Conservation (phyloP, 352 stramenopile species). For the Phytophthora aleatoria region DNA sequence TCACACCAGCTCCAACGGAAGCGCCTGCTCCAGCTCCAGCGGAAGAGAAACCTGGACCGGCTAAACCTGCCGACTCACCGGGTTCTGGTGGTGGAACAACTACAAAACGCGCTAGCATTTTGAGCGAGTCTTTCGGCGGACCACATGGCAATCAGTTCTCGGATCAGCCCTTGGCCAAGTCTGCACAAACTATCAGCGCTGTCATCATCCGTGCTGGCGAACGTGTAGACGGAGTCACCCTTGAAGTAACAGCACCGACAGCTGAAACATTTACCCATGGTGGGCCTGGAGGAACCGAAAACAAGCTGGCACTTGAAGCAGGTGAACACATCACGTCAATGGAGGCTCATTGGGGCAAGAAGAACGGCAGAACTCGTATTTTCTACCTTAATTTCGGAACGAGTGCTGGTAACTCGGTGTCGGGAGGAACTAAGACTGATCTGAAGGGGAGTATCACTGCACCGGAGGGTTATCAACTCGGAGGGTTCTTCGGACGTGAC, state of each 20-base stretch:
- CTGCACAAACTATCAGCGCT: slow-evolving; percentile 22
- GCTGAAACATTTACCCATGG: slow-evolving; percentile 24
- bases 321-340: slow-evolving; percentile 34
- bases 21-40: slow-evolving; percentile 1
- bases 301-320: slow-evolving; percentile 15
- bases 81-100: neutral
- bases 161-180: slow-evolving; percentile 29
- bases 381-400: slow-evolving; percentile 36
- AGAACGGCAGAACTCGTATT: slow-evolving; percentile 19
- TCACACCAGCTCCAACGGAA: slow-evolving; percentile 26
- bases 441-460: slow-evolving; percentile 18
- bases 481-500: slow-evolving; percentile 19
- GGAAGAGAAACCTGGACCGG: neutral
- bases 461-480: slow-evolving; percentile 30
- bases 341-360: slow-evolving; percentile 35
- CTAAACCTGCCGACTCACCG: neutral
- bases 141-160: slow-evolving; percentile 34
- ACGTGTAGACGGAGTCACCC: slow-evolving; percentile 23
- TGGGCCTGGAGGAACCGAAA: slow-evolving; percentile 16
- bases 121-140: slow-evolving; percentile 29
- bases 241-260: slow-evolving; percentile 23
- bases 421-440: slow-evolving; percentile 21
- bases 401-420: slow-evolving; percentile 24
- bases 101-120: neutral
- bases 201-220: slow-evolving; percentile 23